Conservation (phyloP, 2,329 filamentous ascomycete species). For the Fusarium chaquense region DNA sequence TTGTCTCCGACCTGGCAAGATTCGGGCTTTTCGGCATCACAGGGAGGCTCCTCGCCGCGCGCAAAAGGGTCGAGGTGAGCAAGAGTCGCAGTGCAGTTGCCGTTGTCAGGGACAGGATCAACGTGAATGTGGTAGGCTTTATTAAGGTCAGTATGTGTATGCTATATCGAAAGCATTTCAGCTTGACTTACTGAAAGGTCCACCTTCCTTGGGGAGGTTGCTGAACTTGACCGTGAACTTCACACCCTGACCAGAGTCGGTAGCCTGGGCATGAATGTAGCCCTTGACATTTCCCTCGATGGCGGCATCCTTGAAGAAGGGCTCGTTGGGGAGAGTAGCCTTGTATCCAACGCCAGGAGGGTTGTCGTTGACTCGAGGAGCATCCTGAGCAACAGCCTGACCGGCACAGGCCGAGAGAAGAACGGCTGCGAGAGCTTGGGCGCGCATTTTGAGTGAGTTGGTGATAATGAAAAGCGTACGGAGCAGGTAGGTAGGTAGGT, state of each 20-base stretch:
- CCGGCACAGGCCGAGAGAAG: constrained; percentile 49
- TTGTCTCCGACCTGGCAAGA: constrained; percentile 83
- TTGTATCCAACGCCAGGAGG: constrained; percentile 65
- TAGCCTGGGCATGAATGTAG: constrained; percentile 60
- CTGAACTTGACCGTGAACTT: constrained; percentile 66
- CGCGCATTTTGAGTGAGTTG: constrained; percentile 38
- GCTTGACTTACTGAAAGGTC: constrained; percentile 68
- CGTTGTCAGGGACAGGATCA: constrained; percentile 69
- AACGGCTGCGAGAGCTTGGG: constrained; percentile 41
- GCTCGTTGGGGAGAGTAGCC: constrained; percentile 66
- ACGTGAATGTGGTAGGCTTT: constrained; percentile 80
- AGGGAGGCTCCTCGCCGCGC: constrained; percentile 71
- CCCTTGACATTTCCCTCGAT: constrained; percentile 67
- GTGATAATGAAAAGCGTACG: neutral
- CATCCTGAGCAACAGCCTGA: constrained; percentile 56
- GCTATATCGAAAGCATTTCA: neutral
- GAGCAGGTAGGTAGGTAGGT: neutral
- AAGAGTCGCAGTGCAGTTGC: constrained; percentile 77
- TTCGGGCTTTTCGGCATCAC: constrained; percentile 66
- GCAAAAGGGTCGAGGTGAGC: constrained; percentile 78
- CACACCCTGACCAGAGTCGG: constrained; percentile 65
- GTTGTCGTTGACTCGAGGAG: constrained; percentile 67
- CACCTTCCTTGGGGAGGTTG: constrained; percentile 68
- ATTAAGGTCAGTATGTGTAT: constrained; percentile 14
- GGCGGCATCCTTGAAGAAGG: constrained; percentile 62